Base-by-base conservation (phyloP, 495 filamentous ascomycete genomes). In the Penicillium atrosanguineum region DNA sequence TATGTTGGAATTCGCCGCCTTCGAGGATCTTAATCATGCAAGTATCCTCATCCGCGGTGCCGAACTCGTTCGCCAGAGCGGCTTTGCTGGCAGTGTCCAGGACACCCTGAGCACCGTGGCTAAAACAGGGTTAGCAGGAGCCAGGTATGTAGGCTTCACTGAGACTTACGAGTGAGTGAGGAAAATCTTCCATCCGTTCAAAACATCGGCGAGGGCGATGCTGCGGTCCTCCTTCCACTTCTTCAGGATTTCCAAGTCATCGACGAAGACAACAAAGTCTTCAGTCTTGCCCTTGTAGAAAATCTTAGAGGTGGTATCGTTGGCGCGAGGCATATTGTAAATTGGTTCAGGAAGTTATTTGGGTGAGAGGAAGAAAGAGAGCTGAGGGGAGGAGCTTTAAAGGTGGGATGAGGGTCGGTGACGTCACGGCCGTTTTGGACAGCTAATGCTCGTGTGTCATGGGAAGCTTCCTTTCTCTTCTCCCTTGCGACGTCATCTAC, bases 261-360 rank as follows among this genome's bases (percentile, higher is more conserved):
- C 91, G 49, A 95, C 79, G 70, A 96, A 90, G 77, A 97, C 79
- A 68, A 97, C 73, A 68, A 92, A 98, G 80, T 96, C 90, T 28
- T 97, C 91, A 20, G 82, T 79, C 48, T 78, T 74, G 78, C 94
- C 93, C 79, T 91, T 88, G 85, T 86, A 93, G 85, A 95, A 85
- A 73, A 96, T 82, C 78, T 95, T 97, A 76, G 74, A 74, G 65
- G 85, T 79, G 45, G 69, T 63, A 47, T 80, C 82, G 79, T 91
- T 90, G 76, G 86, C 90, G 67, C 89, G 88, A 72, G 87, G 65
- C 89, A 92, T 96, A 44, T 44, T 79, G 65, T 48, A 41, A 77
- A 62, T 42, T 43, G 15, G 15, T n/a, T 48, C 40, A 18, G 34
- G 40, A 28, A 44, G 28, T 45, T 19, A 21, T 34, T 41, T 52